These are phyloP conservation scores for Sporothrix inflata DNA, from an alignment of 2,329 filamentous ascomycete genomes.

Conservation along the genomic window DNA sequence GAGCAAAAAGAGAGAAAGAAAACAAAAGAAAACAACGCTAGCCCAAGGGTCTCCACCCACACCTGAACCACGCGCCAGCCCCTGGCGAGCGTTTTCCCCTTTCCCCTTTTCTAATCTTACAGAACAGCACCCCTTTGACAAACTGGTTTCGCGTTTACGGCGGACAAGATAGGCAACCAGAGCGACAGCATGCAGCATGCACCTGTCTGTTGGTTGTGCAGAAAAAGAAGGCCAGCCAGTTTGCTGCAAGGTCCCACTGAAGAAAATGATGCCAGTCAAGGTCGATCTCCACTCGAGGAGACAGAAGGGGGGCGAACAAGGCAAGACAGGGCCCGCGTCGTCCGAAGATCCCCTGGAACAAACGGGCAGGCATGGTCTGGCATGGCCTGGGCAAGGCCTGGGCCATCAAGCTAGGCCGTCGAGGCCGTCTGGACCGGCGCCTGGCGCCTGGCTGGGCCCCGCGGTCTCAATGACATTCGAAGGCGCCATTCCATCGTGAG, in stretches of 20 bases:
- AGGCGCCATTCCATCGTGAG: conserved; percentile 22
- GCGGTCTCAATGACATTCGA: neutral
- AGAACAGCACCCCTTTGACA: neutral
- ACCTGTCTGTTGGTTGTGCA: neutral
- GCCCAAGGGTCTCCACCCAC: neutral
- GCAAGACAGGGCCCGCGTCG: conserved; percentile 7
- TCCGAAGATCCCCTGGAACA: conserved; percentile 20
- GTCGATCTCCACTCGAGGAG: neutral
- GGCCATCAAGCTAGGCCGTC: neutral
- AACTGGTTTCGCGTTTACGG: conserved; percentile 8
- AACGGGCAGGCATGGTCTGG: neutral
- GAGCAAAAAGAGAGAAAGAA: neutral
- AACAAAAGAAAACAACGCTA: conserved; percentile 8
- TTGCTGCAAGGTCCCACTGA: conserved; percentile 19
- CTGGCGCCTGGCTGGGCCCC: neutral
- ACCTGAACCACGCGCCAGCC: neutral
- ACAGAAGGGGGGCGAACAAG: neutral
- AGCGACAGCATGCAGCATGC: conserved; percentile 10
- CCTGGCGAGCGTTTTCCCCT: conserved; percentile 12
- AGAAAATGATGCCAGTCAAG: conserved; percentile 12
- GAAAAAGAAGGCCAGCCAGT: neutral
- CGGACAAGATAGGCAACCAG: neutral
- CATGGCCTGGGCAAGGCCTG: neutral
- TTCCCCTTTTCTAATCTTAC: conserved; percentile 13
- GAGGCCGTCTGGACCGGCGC: neutral